A percentile compares a stretch with the other conserved stretches of the same genome.
These are phyloP conservation scores for Phialophora tarda DNA, from an alignment of 2,329 filamentous ascomycete species.

Conservation along the genomic window DNA sequence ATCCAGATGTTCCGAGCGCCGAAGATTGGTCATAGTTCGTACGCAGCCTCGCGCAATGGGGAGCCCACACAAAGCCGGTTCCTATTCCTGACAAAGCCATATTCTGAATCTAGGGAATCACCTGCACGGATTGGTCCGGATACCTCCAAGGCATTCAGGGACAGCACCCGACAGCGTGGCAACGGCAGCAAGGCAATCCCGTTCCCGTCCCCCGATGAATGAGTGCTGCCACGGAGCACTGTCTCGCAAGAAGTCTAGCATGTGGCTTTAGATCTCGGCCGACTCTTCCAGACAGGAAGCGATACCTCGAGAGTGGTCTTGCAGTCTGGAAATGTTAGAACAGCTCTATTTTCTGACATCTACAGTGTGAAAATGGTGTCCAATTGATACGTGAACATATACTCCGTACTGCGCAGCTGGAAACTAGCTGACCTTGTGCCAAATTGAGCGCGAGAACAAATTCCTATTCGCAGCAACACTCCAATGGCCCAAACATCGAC, in stretches of 20 bases:
- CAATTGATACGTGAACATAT: not conserved
- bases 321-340: not conserved
- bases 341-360: too few relatives aligned
- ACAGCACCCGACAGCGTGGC: not conserved
- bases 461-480: not conserved
- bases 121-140: not conserved
- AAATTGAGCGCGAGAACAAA: not conserved
- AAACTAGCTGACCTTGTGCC: not conserved
- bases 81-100: not conserved
- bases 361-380: not conserved
- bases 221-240: not conserved
- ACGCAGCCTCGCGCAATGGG: not conserved
- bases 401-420: too few relatives aligned
- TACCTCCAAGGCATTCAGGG: not conserved
- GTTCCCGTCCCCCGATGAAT: not conserved
- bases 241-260: not conserved
- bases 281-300: not conserved
- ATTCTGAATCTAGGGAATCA: not conserved
- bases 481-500: not conserved
- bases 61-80: not conserved
- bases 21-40: not conserved
- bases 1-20: not conserved
- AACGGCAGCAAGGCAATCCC: not conserved
- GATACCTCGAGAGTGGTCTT: not conserved
- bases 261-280: not conserved